Percentiles rank a stretch among this genome's conserved stretches.
Conservation (phyloP, 805 yeast genomes). For the Pichia cabralensis region DNA sequence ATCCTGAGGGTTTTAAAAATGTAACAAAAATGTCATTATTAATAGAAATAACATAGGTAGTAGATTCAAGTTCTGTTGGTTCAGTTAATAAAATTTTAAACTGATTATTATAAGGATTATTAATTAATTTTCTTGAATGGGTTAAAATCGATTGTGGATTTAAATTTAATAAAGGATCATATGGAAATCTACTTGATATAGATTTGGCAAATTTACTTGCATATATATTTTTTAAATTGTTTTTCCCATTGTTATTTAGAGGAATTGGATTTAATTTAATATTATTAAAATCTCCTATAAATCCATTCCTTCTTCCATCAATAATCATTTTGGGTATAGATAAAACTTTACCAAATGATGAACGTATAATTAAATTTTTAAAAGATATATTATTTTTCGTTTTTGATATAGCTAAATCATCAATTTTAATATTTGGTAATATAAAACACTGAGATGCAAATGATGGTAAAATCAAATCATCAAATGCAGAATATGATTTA, state of each 20-base stretch:
- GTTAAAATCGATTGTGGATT: conserved; percentile 41
- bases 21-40: conserved; percentile 75
- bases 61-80: conserved; percentile 72
- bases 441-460: conserved; percentile 47
- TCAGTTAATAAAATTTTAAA: conserved; percentile 31
- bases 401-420: conserved; percentile 39
- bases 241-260: conserved; percentile 13
- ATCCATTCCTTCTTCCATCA: conserved; percentile 53
- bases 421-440: conserved; percentile 45
- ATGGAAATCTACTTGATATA: conserved; percentile 51
- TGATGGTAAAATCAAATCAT: conserved; percentile 31
- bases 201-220: conserved; percentile 28
- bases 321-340: conserved; percentile 62
- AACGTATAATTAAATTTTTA: conserved; percentile 51
- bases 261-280: conserved; percentile 22
- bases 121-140: conserved; percentile 37
- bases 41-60: conserved; percentile 56
- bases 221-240: conserved; percentile 23
- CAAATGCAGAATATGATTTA: conserved; percentile 13
- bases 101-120: conserved; percentile 10
- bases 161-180: conserved; percentile 50
- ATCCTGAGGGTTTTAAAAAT: conserved; percentile 66
- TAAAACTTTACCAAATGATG: conserved; percentile 52
- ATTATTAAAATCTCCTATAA: conserved; percentile 32
- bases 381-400: conserved; percentile 61